Base-by-base conservation (phyloP, 345 rosid genomes). In the Hibiscus mutabilis region DNA sequence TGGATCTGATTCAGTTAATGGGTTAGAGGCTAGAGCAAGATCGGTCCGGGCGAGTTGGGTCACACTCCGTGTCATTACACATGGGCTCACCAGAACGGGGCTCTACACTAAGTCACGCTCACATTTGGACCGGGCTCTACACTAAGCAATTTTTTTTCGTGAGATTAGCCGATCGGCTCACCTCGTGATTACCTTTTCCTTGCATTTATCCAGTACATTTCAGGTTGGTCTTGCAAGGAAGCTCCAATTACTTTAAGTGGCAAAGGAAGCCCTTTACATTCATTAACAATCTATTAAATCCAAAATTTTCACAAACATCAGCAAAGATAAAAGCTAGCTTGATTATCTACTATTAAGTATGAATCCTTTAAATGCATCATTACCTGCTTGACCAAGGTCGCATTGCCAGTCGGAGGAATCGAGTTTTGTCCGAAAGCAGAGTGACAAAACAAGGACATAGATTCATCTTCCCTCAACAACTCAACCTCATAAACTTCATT, bases 161-260 rank as follows among this genome's bases (percentile, higher is more conserved):
- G 97, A 49, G 86, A 77, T 61, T 90, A 96, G 8, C 84, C 85
- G 18, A 89, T 90, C 35, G 91, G 86, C 83, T 91, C 92, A 33
- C 97, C 89, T 73, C 78, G 80, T 2, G 84, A 82, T 67, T 91
- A 69, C 83, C 88, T 85, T 59, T 76, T 80, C 79, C 61, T 75
- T 0, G 89, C 98, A 47, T 91, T 82, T 11, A 70, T 80, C 98
- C 98, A 91, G 44, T 79, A 91, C 66, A 75, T 85, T 74, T 89
- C 93, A 64, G 86, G 83, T 65, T 79, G 82, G 68, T 77, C 91
- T 25, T 86, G 75, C 11, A 91, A 47, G 10, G 96, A 87, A 82
- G 95, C 90, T 16, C 98, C 97, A 16, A 89, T 90, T 60, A 91
- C 97, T 86, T 91, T 94, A 72, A 94, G 97, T 68, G 98, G 97